These are phyloP conservation scores for Aspergillus neoniger DNA, from an alignment of 2,329 filamentous ascomycete genomes.

Conservation along the genomic window DNA sequence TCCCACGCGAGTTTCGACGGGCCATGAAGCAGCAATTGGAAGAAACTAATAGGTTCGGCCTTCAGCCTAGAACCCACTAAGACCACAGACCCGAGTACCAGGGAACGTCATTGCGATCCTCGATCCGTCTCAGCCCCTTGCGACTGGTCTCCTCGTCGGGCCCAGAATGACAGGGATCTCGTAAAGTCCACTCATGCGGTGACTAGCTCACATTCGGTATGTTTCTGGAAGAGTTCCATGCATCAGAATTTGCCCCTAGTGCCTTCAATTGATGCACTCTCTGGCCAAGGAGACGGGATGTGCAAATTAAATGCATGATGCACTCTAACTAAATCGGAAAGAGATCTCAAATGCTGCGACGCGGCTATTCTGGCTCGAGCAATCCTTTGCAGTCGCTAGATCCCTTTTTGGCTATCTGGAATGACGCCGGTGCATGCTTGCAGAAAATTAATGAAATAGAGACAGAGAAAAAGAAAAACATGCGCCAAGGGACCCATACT, in stretches of 20 bases:
- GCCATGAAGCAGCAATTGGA: not conserved
- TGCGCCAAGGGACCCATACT: not conserved
- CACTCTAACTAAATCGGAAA: conserved; percentile 8
- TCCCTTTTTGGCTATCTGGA: not conserved
- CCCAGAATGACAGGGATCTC: not conserved
- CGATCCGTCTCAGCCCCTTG: not conserved
- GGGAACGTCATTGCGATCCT: conserved; percentile 1
- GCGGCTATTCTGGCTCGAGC: not conserved
- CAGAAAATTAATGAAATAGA: not conserved
- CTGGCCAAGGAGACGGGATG: not conserved
- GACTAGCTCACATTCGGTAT: conserved; percentile 1
- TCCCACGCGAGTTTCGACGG: not conserved
- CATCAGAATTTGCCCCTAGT: conserved; percentile 7
- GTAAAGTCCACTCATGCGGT: not conserved
- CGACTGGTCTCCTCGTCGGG: not conserved
- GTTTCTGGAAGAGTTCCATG: conserved; percentile 5
- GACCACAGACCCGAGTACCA: not conserved
- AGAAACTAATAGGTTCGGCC: not conserved
- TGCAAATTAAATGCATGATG: not conserved
- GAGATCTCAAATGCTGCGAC: conserved; percentile 7
- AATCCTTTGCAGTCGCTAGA: not conserved
- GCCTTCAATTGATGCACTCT: not conserved
- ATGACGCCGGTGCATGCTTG: not conserved
- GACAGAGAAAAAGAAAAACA: not conserved
- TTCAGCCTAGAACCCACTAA: not conserved